Base-by-base conservation (phyloP, 805 yeast genomes). In the Maudiozyma turicensis region DNA sequence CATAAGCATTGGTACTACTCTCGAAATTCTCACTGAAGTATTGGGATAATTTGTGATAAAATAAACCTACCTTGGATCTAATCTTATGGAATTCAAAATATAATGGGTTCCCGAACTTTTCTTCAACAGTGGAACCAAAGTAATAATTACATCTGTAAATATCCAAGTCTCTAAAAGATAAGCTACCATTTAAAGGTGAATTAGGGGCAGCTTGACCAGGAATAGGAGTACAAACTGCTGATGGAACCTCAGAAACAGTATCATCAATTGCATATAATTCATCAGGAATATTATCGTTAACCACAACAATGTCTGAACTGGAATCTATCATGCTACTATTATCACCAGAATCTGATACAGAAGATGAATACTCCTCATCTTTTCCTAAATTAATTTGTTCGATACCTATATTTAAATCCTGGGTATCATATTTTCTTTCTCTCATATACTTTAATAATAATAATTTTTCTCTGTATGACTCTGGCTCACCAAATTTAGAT, bases 1-100 rank as follows among this genome's bases (percentile, higher is more conserved):
- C 79, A 60, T 82, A 75, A 6, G 84, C 61, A 10, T 77, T 76
- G 7, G 84, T 76, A 52, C 86, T 83, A 51, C 86, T 88, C 40
- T 76, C 80, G 42, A 74, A 75, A 45, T 76, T 66, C 1, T 70
- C 63, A 6, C 66, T 57, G 49, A 88, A 64, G 53, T 73, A 75
- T 8, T 65, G 57, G 48, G 72, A 76, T 5, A 86, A 62, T 5
- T 70, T 69, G 58, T 86, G 95, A 48, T 90, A 73, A 41, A 78
- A 71, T 50, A 72, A 68, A 0, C 91, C 93, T 40, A 88, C 72
- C 32, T 69, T 59, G 28, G 77, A 72, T 46, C 95, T 75, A 7
- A 79, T 62, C 9, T 74, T 71, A 58, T 90, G 95, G 5, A 90
- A 66, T 47, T 69, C 68, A 8, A 60, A 51, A 55, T 81, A 82